Base-by-base conservation (phyloP, 2,329 filamentous ascomycete genomes). In the Teratosphaeria nubilosa region DNA sequence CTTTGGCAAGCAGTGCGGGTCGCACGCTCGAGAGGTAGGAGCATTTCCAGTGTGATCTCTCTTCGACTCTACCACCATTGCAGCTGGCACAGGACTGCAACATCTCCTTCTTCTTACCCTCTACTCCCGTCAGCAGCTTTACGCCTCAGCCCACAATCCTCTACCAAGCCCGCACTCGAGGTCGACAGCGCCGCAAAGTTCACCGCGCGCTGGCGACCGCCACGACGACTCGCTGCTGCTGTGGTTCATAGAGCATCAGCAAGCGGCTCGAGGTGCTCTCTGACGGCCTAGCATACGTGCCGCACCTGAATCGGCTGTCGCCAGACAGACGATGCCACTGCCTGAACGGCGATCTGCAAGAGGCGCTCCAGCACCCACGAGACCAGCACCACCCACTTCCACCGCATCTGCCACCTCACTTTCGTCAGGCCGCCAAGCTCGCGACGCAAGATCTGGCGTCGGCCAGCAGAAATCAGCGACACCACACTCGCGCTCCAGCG, bases 311-410 rank as follows among this genome's bases (percentile, higher is more conserved):
- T 51, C 54, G 34, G 48, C 16, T 16, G 25, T 48, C 20, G 24
- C 34, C 56, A 22, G n/a, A 50, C 20, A 22, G n/a, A 53, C 20
- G 20, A 69, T 69, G 68, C 68, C 68, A 56, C 66, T 67, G 57
- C 65, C 67, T 45, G 61, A 64, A 73, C 87, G 92, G 77, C 89
- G 92, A 73, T 96, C 91, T 70, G 94, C 91, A 75, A 86, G 92
- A 82, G 90, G 63, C 58, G 65, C 64, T 56, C 64, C 60, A 56
- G 63, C 82, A 68, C 77, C 79, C 63, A 78, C 90, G 67, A 88
- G 91, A 78, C 82, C 82, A 68, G 77, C 79, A 62, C 78, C 81
- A 68, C 84, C 86, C 68, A 86, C 90, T 67, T 86, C 90, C 68
- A 90, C 88, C 63, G 90, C 88, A 62, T 85, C 87, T 55, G 85